Conservation (phyloP, 305 asterid genomes). For the Euphrasia arctica region DNA sequence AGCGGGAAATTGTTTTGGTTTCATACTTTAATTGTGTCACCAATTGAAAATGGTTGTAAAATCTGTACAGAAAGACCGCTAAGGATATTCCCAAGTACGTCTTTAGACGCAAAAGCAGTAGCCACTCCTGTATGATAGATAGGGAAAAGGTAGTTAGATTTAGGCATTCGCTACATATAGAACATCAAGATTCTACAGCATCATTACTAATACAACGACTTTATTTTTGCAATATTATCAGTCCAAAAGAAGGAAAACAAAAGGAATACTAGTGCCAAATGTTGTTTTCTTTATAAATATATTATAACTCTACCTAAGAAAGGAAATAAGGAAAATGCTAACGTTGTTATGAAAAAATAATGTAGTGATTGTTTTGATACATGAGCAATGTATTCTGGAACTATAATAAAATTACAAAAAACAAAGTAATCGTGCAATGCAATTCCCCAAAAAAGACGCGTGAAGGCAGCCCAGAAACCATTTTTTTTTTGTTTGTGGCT, state of each 20-base stretch:
- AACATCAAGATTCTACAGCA: slow-evolving; percentile 8
- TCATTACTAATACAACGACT: background rate
- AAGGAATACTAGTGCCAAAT: background rate
- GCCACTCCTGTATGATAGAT: slow-evolving; percentile 73
- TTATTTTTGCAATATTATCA: background rate
- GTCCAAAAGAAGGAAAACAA: background rate
- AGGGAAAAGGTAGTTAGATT: slow-evolving; percentile 25
- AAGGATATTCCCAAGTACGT: slow-evolving; percentile 84
- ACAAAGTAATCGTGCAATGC: background rate
- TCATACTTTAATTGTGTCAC: slow-evolving; percentile 86
- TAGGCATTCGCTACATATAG: background rate
- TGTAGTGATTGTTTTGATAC: background rate
- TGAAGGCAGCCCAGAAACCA: slow-evolving; percentile 15
- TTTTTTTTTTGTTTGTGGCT: background rate
- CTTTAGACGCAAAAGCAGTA: slow-evolving; percentile 93
- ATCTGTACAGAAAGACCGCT: slow-evolving; percentile 81
- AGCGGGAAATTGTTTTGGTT: slow-evolving; percentile 1
- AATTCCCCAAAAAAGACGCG: background rate
- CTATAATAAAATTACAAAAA: background rate
- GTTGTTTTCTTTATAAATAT: background rate
- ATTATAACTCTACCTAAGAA: background rate
- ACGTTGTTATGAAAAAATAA: background rate
- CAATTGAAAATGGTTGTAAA: slow-evolving; percentile 78
- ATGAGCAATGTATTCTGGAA: background rate
- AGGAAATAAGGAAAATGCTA: background rate